Evolutionary conservation across 129 eudicot species (phyloP).

Genomic region (Centaurea solstitialis): DNA sequence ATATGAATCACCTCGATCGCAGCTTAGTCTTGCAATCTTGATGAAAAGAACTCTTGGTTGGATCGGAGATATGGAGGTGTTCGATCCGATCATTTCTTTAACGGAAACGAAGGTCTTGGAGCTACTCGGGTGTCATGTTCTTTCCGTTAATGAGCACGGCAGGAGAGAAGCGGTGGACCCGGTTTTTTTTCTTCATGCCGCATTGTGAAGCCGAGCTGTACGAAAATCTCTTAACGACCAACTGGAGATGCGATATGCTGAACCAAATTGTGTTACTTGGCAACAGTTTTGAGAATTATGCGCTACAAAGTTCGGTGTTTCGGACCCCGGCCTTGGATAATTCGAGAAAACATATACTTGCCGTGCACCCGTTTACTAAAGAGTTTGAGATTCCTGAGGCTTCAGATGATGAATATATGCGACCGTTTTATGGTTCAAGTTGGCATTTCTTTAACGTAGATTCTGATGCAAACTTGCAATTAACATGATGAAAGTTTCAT

Average conservation of each 20-base stretch:
- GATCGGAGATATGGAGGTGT: conserved; percentile 73
- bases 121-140: conserved; percentile 61
- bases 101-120: conserved; percentile 74
- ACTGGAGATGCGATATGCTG: conserved; percentile 52
- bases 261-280: conserved; percentile 54
- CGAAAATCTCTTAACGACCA: conserved; percentile 65
- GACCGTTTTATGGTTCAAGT: conserved; percentile 69
- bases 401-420: conserved; percentile 58
- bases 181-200: conserved; percentile 81
- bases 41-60: conserved; percentile 66
- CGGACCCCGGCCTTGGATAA: conserved; percentile 21
- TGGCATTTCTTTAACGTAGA: conserved; percentile 69
- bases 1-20: conserved; percentile 66
- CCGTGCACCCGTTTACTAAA: conserved; percentile 34
- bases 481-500: not conserved
- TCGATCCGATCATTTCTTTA: conserved; percentile 76
- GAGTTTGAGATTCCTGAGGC: conserved; percentile 44
- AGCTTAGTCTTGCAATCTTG: conserved; percentile 68
- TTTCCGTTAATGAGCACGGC: conserved; percentile 71
- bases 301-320: conserved; percentile 32
- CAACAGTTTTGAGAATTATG: conserved; percentile 69
- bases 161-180: conserved; percentile 55
- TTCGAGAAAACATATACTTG: conserved; percentile 54
- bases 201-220: conserved; percentile 82
- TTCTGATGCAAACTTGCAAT: conserved; percentile 27